Conservation (phyloP, 1,284 basidiomycete species). For the Boletellus deceptivus region DNA sequence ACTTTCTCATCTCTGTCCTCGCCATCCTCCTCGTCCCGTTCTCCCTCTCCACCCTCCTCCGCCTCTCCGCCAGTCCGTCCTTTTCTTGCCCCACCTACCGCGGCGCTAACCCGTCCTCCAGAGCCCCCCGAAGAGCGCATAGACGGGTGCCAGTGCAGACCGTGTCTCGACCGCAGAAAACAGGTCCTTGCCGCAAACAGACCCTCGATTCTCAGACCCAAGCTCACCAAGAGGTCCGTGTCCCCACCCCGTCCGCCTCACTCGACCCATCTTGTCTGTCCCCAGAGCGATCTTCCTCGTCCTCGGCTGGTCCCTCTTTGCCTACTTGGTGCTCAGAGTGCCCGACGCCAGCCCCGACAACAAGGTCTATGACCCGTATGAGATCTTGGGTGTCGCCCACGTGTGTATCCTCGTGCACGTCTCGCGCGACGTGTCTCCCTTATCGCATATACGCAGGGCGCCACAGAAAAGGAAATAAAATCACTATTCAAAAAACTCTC, state of each 20-base stretch:
- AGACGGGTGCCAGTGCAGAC: conserved; percentile 63
- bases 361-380: conserved; percentile 91
- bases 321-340: conserved; percentile 66
- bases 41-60: conserved; percentile 54
- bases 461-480: conserved; percentile 91
- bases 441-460: conserved; percentile 41
- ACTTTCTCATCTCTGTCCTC: conserved; percentile 86
- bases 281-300: conserved; percentile 57
- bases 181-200: conserved; percentile 44
- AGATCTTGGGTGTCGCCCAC: conserved; percentile 83
- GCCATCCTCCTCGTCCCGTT: conserved; percentile 76
- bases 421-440: neutral
- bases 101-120: conserved; percentile 16
- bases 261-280: conserved; percentile 7
- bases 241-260: neutral
- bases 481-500: conserved; percentile 96
- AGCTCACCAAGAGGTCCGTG: conserved; percentile 45
- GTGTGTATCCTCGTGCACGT: conserved; percentile 36
- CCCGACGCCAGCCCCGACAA: conserved; percentile 59
- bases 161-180: conserved; percentile 59
- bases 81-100: accelerated
- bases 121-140: conserved; percentile 27
- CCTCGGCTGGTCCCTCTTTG: conserved; percentile 76
- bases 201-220: conserved; percentile 44
- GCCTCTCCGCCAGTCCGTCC: conserved; percentile 38